phyloP scores from a whole-genome alignment of 805 yeast species.

The Saccharomycopsis sp. region DNA sequence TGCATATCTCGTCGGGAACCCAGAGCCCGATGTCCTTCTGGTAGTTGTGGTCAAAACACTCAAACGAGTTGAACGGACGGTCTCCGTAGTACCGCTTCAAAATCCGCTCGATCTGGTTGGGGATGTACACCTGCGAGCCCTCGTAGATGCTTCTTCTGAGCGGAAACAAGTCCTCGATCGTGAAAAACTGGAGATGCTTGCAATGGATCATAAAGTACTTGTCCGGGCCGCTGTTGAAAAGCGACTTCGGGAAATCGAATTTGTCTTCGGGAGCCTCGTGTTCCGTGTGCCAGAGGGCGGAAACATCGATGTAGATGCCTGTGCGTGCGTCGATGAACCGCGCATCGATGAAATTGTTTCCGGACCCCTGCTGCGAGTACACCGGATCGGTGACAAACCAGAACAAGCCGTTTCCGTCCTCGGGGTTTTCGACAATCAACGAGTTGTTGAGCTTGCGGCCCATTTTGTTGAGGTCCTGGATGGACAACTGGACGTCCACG shows the following conservation, averaged over 20 bases:
- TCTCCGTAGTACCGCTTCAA: constrained; percentile 33
- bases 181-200: constrained; percentile 27
- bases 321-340: constrained; percentile 43
- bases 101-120: constrained; percentile 32
- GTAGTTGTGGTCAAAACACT: constrained; percentile 30
- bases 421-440: constrained; percentile 37
- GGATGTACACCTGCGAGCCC: constrained; percentile 42
- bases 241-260: not conserved
- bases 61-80: constrained; percentile 24
- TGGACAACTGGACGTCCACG: constrained; percentile 55
- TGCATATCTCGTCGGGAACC: constrained; percentile 40
- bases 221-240: constrained; percentile 10
- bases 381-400: constrained; percentile 31
- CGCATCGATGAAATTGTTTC: constrained; percentile 37
- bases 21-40: constrained; percentile 39
- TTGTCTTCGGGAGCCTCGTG: constrained; percentile 30
- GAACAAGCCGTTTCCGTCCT: constrained; percentile 29
- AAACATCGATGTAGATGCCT: constrained; percentile 44
- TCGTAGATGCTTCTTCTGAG: constrained; percentile 38
- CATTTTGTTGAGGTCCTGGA: constrained; percentile 35
- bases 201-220: constrained; percentile 24
- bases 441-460: constrained; percentile 45
- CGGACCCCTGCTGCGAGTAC: constrained; percentile 31
- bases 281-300: constrained; percentile 31
- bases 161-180: constrained; percentile 35